phyloP scores from a whole-genome alignment of 1,284 basidiomycete genomes.

The Sporisorium sorghi region DNA sequence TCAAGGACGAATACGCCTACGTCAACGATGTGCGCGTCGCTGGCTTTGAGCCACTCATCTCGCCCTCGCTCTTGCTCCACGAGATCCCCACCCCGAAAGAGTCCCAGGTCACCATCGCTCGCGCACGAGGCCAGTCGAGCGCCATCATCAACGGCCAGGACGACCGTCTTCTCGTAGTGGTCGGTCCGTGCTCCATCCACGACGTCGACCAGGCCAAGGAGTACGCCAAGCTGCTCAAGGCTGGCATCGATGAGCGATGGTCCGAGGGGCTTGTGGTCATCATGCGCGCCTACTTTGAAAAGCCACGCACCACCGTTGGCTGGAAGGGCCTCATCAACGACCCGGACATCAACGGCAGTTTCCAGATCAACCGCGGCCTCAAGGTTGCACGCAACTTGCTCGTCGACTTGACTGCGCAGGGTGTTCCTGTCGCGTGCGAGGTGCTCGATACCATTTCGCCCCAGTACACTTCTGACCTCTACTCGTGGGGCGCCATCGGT shows the following conservation, averaged over 20 bases:
- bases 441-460: conserved; percentile 78
- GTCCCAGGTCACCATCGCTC: conserved; percentile 60
- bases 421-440: conserved; percentile 93
- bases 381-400: conserved; percentile 84
- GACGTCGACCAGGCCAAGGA: conserved; percentile 87
- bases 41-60: conserved; percentile 67
- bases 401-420: conserved; percentile 86
- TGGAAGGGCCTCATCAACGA: conserved; percentile 79
- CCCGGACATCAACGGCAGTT: conserved; percentile 91
- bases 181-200: conserved; percentile 95
- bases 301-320: conserved; percentile 82
- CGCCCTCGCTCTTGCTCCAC: conserved; percentile 62
- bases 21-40: conserved; percentile 64
- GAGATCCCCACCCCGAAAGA: conserved; percentile 62
- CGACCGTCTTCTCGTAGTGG: conserved; percentile 68
- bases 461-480: conserved; percentile 76
- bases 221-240: conserved; percentile 76
- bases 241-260: conserved; percentile 67
- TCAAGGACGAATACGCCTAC: conserved; percentile 52
- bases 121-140: conserved; percentile 54
- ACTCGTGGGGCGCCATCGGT: conserved; percentile 97
- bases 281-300: conserved; percentile 92
- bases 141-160: conserved; percentile 65
- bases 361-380: conserved; percentile 93
- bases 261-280: conserved; percentile 83